These are phyloP conservation scores for Sugiyamaella pinicola DNA, from an alignment of 1,139 yeast genomes.

Conservation along the genomic window DNA sequence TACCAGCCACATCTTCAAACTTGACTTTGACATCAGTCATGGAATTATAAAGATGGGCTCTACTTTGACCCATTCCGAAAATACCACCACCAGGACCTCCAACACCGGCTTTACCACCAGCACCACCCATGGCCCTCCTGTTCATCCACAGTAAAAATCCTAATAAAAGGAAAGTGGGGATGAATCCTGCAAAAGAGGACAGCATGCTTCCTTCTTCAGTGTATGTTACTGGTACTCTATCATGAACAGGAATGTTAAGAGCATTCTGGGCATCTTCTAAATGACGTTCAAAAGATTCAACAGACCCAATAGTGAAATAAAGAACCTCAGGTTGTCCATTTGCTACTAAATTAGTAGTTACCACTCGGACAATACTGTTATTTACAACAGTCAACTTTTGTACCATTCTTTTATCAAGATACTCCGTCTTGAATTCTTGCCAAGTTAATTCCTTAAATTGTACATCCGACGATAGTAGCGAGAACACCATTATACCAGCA, in stretches of 20 bases:
- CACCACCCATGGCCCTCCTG: conserved; percentile 47
- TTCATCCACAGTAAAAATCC: conserved; percentile 52
- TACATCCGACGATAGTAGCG: conserved; percentile 39
- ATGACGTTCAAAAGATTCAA: conserved; percentile 86
- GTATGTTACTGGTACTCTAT: conserved; percentile 83
- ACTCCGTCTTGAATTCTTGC: conserved; percentile 86
- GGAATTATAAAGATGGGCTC: conserved; percentile 88
- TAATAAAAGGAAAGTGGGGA: conserved; percentile 80
- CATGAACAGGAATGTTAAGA: conserved; percentile 59
- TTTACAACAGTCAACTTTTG: conserved; percentile 75
- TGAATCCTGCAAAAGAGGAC: conserved; percentile 66
- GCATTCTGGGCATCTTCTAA: conserved; percentile 74
- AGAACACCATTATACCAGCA: conserved; percentile 33
- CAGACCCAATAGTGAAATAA: conserved; percentile 83
- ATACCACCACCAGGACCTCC: conserved; percentile 57
- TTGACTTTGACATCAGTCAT: conserved; percentile 86
- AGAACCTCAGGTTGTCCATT: conserved; percentile 40
- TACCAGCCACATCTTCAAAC: conserved; percentile 95
- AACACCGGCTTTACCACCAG: conserved; percentile 47
- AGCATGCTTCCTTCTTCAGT: conserved; percentile 66
- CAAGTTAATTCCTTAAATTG: conserved; percentile 60
- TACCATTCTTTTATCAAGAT: conserved; percentile 82
- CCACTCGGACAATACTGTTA: conserved; percentile 65
- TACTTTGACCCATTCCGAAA: conserved; percentile 73
- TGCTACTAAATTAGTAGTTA: conserved; percentile 24